Evolutionary conservation across 441 rosid genomes (phyloP).

Genomic region (Erysimum cheiri): DNA sequence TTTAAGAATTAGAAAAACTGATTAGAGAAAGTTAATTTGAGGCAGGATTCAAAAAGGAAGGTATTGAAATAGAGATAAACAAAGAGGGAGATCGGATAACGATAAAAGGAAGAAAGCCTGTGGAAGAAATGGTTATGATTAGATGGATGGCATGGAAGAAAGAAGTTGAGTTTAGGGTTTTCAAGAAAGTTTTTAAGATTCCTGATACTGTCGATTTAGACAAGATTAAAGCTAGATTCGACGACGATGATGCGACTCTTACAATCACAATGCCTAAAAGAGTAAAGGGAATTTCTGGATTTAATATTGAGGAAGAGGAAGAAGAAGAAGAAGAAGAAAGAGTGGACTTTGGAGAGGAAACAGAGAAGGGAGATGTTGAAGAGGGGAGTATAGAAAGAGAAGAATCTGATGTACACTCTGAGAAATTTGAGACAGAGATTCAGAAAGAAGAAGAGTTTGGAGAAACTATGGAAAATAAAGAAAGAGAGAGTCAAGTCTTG

Average conservation of each 20-base stretch:
- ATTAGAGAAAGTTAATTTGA: conserved; percentile 3
- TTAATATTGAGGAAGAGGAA: conserved; percentile 65
- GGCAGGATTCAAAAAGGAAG: conserved; percentile 66
- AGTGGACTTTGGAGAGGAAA: conserved; percentile 21
- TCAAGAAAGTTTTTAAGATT: conserved; percentile 61
- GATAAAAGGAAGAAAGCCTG: conserved; percentile 62
- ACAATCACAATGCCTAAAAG: conserved; percentile 71
- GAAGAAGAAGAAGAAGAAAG: conserved; percentile 31
- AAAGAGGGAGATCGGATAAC: conserved; percentile 63
- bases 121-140: conserved; percentile 68
- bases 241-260: conserved; percentile 57
- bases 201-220: conserved; percentile 70
- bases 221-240: conserved; percentile 70
- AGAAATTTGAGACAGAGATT: neutral
- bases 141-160: conserved; percentile 71
- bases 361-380: conserved; percentile 19
- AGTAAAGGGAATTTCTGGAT: conserved; percentile 58
- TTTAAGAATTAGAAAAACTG: conserved; percentile 4
- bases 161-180: conserved; percentile 60
- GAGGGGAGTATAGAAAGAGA: conserved; percentile 12
- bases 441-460: conserved; percentile 23
- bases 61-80: conserved; percentile 68
- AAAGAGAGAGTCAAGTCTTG: neutral
- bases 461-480: neutral
- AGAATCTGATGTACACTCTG: conserved; percentile 12